Evolutionary conservation across 139 green algal genomes (phyloP).

Genomic region (Auxenochlorella pyrenoidosa): DNA sequence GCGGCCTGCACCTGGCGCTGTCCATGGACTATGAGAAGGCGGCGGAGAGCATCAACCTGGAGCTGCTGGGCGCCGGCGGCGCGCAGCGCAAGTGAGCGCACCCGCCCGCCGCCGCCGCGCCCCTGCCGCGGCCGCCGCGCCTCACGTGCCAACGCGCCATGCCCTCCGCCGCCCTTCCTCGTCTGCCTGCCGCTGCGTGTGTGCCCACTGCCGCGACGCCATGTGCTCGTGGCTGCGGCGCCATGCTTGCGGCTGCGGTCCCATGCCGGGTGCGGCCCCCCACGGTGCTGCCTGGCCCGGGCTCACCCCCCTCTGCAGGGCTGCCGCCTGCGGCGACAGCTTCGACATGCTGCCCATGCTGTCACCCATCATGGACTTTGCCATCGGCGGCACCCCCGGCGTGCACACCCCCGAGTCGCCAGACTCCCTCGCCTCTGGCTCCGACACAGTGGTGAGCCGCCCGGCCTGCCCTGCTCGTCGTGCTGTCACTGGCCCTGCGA

Average conservation of each 20-base stretch:
- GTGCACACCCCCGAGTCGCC: constrained; percentile 19
- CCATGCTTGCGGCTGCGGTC: too few species aligned
- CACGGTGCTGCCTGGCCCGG: not conserved
- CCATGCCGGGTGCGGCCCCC: too few species aligned
- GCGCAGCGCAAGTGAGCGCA: constrained; percentile 24
- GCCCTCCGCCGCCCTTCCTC: not conserved
- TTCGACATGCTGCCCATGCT: constrained; percentile 25
- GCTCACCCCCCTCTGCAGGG: not conserved
- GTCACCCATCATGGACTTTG: constrained; percentile 19
- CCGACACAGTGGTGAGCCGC: not conserved
- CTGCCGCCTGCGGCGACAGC: not conserved
- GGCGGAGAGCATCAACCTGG: constrained; percentile 43
- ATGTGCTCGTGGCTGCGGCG: too few species aligned
- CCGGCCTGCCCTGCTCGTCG: not conserved
- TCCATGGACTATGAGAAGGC: constrained; percentile 45
- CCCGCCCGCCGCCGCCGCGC: not conserved
- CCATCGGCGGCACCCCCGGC: not conserved
- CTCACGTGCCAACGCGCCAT: too few species aligned
- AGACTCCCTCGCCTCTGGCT: constrained; percentile 9
- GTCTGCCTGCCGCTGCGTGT: not conserved
- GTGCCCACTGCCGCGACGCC: too few species aligned
- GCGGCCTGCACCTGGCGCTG: constrained; percentile 20
- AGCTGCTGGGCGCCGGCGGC: constrained; percentile 12
- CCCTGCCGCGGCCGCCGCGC: too few species aligned
- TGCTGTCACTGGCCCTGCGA: not conserved